These are phyloP conservation scores for Gilbertella persicaria DNA, from an alignment of 371 early-diverging fungal genomes.

Conservation along the genomic window DNA sequence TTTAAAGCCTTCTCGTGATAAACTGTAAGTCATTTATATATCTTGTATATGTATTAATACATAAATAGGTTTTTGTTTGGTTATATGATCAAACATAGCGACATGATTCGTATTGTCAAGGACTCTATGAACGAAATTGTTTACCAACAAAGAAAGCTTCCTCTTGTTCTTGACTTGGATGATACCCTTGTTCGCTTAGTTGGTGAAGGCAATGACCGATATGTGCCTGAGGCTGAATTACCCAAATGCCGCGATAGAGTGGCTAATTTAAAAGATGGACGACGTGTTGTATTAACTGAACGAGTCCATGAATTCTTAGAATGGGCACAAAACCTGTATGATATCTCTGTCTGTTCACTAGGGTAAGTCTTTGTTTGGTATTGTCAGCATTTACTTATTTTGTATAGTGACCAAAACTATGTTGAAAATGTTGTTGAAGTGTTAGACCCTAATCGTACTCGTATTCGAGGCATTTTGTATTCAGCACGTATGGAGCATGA, in stretches of 20 bases:
- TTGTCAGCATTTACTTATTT: background rate
- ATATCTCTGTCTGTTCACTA: constrained; percentile 77
- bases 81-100: constrained; percentile 62
- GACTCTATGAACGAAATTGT: constrained; percentile 47
- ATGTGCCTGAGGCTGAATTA: constrained; percentile 66
- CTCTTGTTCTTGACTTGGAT: constrained; percentile 79
- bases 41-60: background rate
- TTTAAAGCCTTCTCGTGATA: constrained; percentile 66
- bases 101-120: constrained; percentile 54
- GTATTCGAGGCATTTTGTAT: constrained; percentile 68
- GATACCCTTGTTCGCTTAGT: constrained; percentile 79
- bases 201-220: constrained; percentile 65
- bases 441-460: constrained; percentile 61
- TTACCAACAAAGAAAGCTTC: constrained; percentile 58
- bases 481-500: constrained; percentile 79
- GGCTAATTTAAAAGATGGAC: constrained; percentile 61
- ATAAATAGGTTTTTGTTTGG: constrained; percentile 59
- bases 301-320: constrained; percentile 76
- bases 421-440: constrained; percentile 73
- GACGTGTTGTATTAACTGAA: constrained; percentile 69
- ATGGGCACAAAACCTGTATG: constrained; percentile 71
- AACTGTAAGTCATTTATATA: constrained; percentile 44
- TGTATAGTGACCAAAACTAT: constrained; percentile 72
- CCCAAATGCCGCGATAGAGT: constrained; percentile 58
- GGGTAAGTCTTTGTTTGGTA: constrained; percentile 49